These are phyloP conservation scores for Didymella pinodella DNA, from an alignment of 2,329 filamentous ascomycete species.

Conservation along the genomic window DNA sequence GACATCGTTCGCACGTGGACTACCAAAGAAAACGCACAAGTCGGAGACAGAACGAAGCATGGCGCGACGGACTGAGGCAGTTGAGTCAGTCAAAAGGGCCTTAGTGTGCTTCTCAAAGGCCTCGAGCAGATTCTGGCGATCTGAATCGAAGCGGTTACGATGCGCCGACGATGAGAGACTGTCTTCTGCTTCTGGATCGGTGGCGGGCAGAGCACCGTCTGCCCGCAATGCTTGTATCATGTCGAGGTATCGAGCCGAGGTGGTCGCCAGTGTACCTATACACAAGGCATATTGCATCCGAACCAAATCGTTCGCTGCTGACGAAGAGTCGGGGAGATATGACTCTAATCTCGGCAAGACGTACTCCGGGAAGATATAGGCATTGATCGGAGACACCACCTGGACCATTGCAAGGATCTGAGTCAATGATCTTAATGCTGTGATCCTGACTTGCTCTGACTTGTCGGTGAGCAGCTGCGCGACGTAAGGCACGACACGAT, in stretches of 20 bases:
- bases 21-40: conserved; percentile 93
- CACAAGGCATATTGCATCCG: conserved; percentile 93
- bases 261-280: conserved; percentile 85
- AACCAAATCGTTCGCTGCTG: conserved; percentile 69
- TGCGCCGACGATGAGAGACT: conserved; percentile 74
- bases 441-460: conserved; percentile 82
- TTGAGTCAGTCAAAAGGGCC: conserved; percentile 83
- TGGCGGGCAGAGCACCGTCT: conserved; percentile 78
- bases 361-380: conserved; percentile 72
- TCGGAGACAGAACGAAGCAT: conserved; percentile 92
- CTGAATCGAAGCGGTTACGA: conserved; percentile 85
- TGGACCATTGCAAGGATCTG: conserved; percentile 83
- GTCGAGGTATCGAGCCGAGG: conserved; percentile 84
- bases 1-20: conserved; percentile 92
- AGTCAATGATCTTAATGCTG: conserved; percentile 84
- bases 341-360: conserved; percentile 66
- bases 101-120: conserved; percentile 91
- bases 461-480: conserved; percentile 83
- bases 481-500: conserved; percentile 89
- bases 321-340: conserved; percentile 61
- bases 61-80: conserved; percentile 85
- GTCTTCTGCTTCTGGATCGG: conserved; percentile 82
- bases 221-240: conserved; percentile 88
- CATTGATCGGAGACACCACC: conserved; percentile 80
- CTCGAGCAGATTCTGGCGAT: conserved; percentile 81